phyloP scores from a whole-genome alignment of 345 rosid species.

The Sisymbrium irio region DNA sequence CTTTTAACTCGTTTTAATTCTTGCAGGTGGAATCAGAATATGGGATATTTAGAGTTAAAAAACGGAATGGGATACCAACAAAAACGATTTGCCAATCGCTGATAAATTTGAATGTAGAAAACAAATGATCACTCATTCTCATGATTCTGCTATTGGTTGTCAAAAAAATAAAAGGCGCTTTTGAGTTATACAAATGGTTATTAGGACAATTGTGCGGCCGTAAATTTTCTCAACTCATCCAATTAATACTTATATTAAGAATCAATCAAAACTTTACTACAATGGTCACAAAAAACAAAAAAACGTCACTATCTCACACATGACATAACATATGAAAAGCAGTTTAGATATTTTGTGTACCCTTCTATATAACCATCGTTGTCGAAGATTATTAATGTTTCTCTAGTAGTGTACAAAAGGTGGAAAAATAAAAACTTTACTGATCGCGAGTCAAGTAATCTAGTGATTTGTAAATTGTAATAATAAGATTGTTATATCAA shows the following conservation, averaged over 20 bases:
- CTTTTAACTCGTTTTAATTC: too few relatives aligned
- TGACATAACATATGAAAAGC: conserved; percentile 1
- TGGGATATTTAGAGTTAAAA: too few relatives aligned
- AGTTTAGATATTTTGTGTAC: neutral
- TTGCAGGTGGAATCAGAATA: too few relatives aligned
- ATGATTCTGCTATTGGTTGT: neutral
- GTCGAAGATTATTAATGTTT: too few relatives aligned
- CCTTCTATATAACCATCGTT: too few relatives aligned
- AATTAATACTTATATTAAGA: neutral
- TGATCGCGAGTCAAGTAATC: too few relatives aligned
- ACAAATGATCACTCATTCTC: too few relatives aligned
- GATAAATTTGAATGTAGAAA: neutral
- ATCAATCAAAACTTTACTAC: neutral
- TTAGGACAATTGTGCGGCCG: conserved; percentile 3
- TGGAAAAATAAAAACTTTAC: too few relatives aligned
- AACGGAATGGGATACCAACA: too few relatives aligned
- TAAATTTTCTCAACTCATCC: neutral
- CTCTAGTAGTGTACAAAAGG: too few relatives aligned
- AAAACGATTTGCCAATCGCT: neutral
- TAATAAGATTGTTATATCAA: too few relatives aligned
- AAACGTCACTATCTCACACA: neutral
- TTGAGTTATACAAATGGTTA: neutral
- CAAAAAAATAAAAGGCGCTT: neutral
- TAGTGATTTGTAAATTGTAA: too few relatives aligned
- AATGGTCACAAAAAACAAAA: neutral